Base-by-base conservation (phyloP, 106 monocot species). In the Allium sativum region DNA sequence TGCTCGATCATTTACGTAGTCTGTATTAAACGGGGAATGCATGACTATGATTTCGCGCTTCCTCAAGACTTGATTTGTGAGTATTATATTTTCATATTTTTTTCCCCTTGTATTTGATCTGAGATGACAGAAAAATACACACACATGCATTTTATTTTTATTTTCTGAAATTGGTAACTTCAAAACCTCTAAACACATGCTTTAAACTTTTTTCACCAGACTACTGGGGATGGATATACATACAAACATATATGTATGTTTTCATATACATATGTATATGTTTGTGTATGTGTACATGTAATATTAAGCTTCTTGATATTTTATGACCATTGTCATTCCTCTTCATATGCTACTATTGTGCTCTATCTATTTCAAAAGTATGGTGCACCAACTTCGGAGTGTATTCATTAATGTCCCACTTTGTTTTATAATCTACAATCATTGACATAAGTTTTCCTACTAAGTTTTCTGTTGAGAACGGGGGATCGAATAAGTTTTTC, bases 1-100 rank as follows among this genome's bases (percentile, higher is more conserved):
- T 22, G 79, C 51, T 65, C 92, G 40, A 20, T 79, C 18, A 44
- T 84, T 40, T 98, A 88, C 68, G 65, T 88, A 69, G 67, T 72
- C 48, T 98, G 78, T 59, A 58, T 82, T 48, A 77, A 74, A 76
- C 73, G 82, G 66, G 69, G 80, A 78, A 74, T 75, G 18, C 66
- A 98, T 73, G 88, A 98, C 46, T 98, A 98, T 79, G 98, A 92
- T 59, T 98, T 98, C 75, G 98, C 71, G 41, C 88, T 83, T 62
- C 81, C 98, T 41, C 91, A 98, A 62, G 92, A 98, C 71, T 69
- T 96, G 10, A 78, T 76, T 9, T 92, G 98, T 98, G 60, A 96
- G 96, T 74, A 60, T 20, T 4, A 19, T 13, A 51, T 50, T 40
- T 31, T 41, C 2, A 40, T 50, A 48, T 21, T 64, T 58, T 64